Evolutionary conservation across 768 basidiomycete species (phyloP), one percentile per base, ranked within the genome.

Genomic region (Leccinum pellstonianum): DNA sequence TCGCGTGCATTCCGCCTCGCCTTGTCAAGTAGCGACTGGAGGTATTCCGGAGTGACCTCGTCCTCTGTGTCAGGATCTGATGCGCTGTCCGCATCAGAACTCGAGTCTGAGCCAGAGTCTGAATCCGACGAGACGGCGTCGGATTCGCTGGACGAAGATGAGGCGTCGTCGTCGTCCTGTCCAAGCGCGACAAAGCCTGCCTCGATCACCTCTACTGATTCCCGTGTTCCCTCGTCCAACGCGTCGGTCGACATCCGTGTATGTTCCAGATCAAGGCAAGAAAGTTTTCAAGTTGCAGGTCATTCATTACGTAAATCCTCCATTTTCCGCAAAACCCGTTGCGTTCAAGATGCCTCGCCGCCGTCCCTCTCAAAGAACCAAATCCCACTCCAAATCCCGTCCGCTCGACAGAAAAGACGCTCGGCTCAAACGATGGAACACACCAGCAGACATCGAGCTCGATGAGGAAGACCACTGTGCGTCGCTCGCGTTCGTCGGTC

Each of bases 391-490:
- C 65, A 74, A 82, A 63, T 75, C 83, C 1, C 82, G 83, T 27
- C 75, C 79, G 11, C 66, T 83, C 4, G 77, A 83, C 64, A 80
- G 79, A 58, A 77, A 76, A 35, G 83, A 86, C 52, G 73, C 77
- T 25, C 83, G 75, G 63, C 66, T 90, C 11, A 82, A 82, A 60
- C 82, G 83, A 72, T 92, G 91, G 90, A 80, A 90, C 61, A 85
- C 78, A 35, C 63, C 74, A 23, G 78, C 79, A 6, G 91, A 93
- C 66, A 83, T 93, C 55, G 88, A 86, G 10, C 68, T 89, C 62
- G 90, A 93, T 64, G 87, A 86, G 65, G 88, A 91, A 68, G 91
- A 93, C 69, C 80, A 86, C 68, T 92, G 91, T 91, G 66, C 62
- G 87, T 78, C 15, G 1, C 21, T 25, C 33, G n/a, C 11, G 23